Base-by-base conservation (phyloP, 1,284 basidiomycete species). In the Farysia itapuensis region DNA sequence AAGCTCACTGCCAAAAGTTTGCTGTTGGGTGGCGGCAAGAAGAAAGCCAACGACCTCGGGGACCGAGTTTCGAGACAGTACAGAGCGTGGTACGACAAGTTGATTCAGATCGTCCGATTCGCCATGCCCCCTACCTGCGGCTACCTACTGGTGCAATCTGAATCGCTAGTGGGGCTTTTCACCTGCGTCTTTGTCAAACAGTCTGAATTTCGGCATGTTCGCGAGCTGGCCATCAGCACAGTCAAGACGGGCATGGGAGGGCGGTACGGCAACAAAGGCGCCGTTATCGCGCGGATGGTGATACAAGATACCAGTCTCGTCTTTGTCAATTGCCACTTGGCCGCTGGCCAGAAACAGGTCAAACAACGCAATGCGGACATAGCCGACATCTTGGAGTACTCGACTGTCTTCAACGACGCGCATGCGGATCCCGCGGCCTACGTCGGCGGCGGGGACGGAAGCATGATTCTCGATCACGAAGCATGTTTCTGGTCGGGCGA, bases 181-280 rank as follows among this genome's bases (percentile, higher is more conserved):
- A 86, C 84, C 6, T 90, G 88, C 63, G 82, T 95, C 21, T 92
- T 97, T 59, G 84, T 94, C 64, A 88, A 86, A 79, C 81, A 67
- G 75, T 75, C 32, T 47, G 35, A 81, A 54, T 74, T 73, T 46
- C 67, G 74, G 8, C 78, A 80, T 31, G 76, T 96, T 43, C 83
- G 84, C 57, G 86, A 93, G 74, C 79, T 84, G 9, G 83, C 85
- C 6, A 85, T 90, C 24, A 85, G 85, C 1, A 88, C 85, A 0
- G 82, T 96, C 58, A 97, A 97, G 79, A 81, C 89, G 18, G 94
- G 94, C 0, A 88, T 97, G 82, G 87, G 88, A 1, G 90, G 90
- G 5, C 81, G 86, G 51, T 96, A 94, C 74, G 94, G 94, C 2
- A 98, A 98, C 77, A 97, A 98, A 86, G 94, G 94, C 13, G 92